These are phyloP conservation scores for Patellaria atrata DNA, from an alignment of 495 filamentous ascomycete species.

Conservation along the genomic window DNA sequence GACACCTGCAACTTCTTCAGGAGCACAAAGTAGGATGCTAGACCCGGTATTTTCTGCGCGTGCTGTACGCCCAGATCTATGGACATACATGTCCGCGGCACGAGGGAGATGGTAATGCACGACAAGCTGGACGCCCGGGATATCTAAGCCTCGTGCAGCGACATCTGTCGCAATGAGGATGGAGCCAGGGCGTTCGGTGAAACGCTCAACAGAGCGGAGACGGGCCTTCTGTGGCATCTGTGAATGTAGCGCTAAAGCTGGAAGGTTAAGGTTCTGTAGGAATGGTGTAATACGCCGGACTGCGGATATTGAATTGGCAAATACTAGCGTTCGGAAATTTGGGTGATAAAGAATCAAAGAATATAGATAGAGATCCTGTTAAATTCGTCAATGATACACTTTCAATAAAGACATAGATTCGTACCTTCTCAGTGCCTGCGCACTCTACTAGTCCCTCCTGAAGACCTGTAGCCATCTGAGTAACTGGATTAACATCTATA, in stretches of 20 bases:
- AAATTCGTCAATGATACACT: slow-evolving; percentile 2
- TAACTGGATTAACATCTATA: slow-evolving; percentile 75
- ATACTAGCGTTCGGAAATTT: slow-evolving; percentile 64
- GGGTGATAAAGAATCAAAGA: slow-evolving; percentile 71
- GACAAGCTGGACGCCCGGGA: slow-evolving; percentile 71
- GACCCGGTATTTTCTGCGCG: slow-evolving; percentile 63
- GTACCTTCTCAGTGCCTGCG: slow-evolving; percentile 77
- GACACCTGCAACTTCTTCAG: slow-evolving; percentile 77
- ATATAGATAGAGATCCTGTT: slow-evolving; percentile 81
- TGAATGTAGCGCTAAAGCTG: slow-evolving; percentile 69
- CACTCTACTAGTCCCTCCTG: slow-evolving; percentile 89
- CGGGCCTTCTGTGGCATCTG: slow-evolving; percentile 96
- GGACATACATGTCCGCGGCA: slow-evolving; percentile 83
- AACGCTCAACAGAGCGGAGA: slow-evolving; percentile 79
- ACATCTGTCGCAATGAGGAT: slow-evolving; percentile 92
- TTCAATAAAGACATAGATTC: background rate
- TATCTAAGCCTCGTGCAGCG: slow-evolving; percentile 91
- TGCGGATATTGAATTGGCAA: slow-evolving; percentile 89
- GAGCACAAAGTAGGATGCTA: slow-evolving; percentile 76
- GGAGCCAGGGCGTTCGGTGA: slow-evolving; percentile 44
- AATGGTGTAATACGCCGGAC: slow-evolving; percentile 77
- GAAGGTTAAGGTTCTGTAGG: slow-evolving; percentile 67
- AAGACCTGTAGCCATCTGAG: slow-evolving; percentile 72
- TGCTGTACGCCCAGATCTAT: slow-evolving; percentile 88
- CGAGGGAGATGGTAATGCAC: slow-evolving; percentile 93